A percentile compares a stretch with the other conserved stretches of the same genome.
Conservation (phyloP, 495 filamentous ascomycete genomes). For the Pseudomonodictys pantanalensis region DNA sequence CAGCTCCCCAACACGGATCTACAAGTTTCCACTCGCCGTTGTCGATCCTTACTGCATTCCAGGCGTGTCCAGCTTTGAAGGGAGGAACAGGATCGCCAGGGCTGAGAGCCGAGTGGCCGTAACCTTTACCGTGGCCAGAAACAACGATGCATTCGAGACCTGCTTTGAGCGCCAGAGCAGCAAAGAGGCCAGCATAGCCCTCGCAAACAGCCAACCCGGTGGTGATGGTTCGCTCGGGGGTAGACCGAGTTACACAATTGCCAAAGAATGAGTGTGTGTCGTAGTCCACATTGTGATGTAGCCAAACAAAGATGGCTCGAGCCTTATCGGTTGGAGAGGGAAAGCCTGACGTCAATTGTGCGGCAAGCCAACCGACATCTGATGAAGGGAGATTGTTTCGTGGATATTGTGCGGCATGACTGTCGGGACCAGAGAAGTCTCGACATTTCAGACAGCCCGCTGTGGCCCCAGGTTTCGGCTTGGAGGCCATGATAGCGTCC, state of each 20-base stretch:
- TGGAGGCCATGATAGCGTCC: slow-evolving; percentile 53
- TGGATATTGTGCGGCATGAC: slow-evolving; percentile 73
- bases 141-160: slow-evolving; percentile 71
- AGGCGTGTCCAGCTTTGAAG: slow-evolving; percentile 67
- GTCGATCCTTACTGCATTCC: slow-evolving; percentile 89
- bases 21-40: slow-evolving; percentile 86
- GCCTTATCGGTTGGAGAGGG: slow-evolving; percentile 83
- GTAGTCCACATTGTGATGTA: slow-evolving; percentile 90
- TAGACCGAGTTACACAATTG: slow-evolving; percentile 57
- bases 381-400: slow-evolving; percentile 61
- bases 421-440: slow-evolving; percentile 80
- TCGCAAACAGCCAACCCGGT: slow-evolving; percentile 83
- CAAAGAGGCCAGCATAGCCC: slow-evolving; percentile 84
- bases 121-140: slow-evolving; percentile 84
- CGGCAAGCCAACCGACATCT: slow-evolving; percentile 68
- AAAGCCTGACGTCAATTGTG: slow-evolving; percentile 75
- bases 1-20: slow-evolving; percentile 91
- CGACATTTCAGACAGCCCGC: slow-evolving; percentile 70
- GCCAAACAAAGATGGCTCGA: slow-evolving; percentile 87
- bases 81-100: slow-evolving; percentile 59
- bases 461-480: slow-evolving; percentile 45
- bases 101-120: slow-evolving; percentile 57
- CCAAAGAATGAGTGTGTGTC: slow-evolving; percentile 75
- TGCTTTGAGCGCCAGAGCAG: slow-evolving; percentile 65
- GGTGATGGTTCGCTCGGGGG: slow-evolving; percentile 63